Evolutionary conservation across 495 filamentous ascomycete species (phyloP).

Genomic region (Sphaerosporella brunnea): DNA sequence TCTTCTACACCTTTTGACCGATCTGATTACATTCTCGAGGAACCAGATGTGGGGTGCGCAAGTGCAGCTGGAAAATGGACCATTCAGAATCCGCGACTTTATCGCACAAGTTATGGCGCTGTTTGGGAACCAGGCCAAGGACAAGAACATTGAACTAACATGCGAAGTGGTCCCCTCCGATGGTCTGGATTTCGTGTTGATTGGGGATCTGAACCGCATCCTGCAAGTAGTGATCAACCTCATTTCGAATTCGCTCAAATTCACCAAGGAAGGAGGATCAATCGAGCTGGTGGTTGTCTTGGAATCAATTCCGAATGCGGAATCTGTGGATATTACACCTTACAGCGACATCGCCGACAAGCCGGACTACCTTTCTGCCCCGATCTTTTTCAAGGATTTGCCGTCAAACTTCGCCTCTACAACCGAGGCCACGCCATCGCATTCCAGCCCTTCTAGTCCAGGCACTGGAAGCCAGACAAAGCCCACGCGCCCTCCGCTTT

Average conservation of each 20-base stretch:
- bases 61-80: constrained; percentile 57
- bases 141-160: constrained; percentile 50
- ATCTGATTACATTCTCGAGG: constrained; percentile 79
- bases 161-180: constrained; percentile 5
- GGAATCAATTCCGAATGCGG: constrained; percentile 1
- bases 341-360: constrained; percentile 3
- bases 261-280: constrained; percentile 3
- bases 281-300: constrained; percentile 5
- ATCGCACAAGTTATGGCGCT: constrained; percentile 62
- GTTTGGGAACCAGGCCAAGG: constrained; percentile 74
- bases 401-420: neutral
- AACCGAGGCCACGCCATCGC: neutral
- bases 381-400: neutral
- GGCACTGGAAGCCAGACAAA: neutral
- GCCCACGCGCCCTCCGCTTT: constrained; percentile 2
- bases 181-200: constrained; percentile 8
- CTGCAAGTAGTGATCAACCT: constrained; percentile 8
- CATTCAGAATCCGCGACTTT: constrained; percentile 61
- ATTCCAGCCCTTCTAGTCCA: neutral
- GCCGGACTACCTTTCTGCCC: neutral
- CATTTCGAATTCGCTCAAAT: constrained; percentile 7
- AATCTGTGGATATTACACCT: constrained; percentile 3
- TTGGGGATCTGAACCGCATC: constrained; percentile 7
- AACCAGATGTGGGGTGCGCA: constrained; percentile 75
- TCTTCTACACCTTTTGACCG: constrained; percentile 67